Evolutionary conservation across 192 early-diverging fungal genomes (phyloP).

Genomic region (Backusella mclennaniae): DNA sequence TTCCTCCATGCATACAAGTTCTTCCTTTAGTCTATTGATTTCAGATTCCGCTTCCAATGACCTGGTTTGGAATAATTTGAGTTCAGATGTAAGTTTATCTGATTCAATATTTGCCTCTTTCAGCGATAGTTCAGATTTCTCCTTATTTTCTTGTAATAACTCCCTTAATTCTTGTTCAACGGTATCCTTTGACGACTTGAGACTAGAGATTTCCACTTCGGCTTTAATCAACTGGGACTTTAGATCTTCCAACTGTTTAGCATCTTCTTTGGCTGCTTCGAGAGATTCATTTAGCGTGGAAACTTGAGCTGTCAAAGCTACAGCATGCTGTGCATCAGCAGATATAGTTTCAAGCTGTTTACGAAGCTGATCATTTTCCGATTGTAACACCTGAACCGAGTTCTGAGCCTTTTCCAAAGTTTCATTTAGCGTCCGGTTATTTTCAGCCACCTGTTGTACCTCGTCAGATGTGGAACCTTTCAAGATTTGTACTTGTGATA

Average conservation of each 20-base stretch:
- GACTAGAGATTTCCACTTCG: neutral
- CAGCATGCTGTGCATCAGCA: neutral
- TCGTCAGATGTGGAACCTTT: slow-evolving; percentile 4
- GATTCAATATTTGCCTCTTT: slow-evolving; percentile 10
- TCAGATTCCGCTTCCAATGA: neutral
- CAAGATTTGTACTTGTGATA: slow-evolving; percentile 1
- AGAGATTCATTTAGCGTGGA: neutral
- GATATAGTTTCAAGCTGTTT: slow-evolving; percentile 2
- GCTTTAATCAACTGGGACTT: neutral
- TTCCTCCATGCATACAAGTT: neutral
- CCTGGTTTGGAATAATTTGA: neutral
- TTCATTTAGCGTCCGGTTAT: neutral
- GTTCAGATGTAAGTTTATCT: slow-evolving; percentile 7
- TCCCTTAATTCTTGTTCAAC: neutral
- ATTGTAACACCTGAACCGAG: slow-evolving; percentile 1
- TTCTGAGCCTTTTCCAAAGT: neutral
- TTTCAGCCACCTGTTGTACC: slow-evolving; percentile 6
- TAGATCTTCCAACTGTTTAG: neutral
- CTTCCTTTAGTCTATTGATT: neutral
- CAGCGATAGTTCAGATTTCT: neutral
- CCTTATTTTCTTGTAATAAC: neutral
- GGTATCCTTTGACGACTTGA: neutral
- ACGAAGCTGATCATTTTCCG: neutral
- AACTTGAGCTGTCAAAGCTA: slow-evolving; percentile 5
- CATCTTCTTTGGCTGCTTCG: neutral